phyloP scores from a whole-genome alignment of 257 asterid species.

The Solanum chilense region DNA sequence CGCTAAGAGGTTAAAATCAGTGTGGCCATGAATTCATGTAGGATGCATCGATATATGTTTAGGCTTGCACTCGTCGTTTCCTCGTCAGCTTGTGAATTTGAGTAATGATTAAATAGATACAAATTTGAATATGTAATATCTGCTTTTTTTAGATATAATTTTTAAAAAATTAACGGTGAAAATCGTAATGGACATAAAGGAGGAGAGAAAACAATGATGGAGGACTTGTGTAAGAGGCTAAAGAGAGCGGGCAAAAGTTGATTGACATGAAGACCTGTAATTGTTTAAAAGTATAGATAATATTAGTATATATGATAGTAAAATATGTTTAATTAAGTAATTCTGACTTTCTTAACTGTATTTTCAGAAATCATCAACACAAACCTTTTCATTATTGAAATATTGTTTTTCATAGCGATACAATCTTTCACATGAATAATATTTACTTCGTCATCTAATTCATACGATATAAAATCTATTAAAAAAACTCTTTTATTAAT shows the following conservation, averaged over 20 bases:
- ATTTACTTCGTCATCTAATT: neutral
- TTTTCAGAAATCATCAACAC: rapidly evolving
- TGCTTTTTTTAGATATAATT: too few relatives aligned
- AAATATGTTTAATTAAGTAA: too few relatives aligned
- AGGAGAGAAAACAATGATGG: neutral
- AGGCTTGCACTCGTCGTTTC: neutral
- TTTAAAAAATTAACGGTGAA: neutral
- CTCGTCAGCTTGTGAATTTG: neutral
- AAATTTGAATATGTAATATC: too few relatives aligned
- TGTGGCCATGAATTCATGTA: too few relatives aligned
- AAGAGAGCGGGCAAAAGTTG: neutral
- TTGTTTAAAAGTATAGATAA: too few relatives aligned
- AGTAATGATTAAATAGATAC: neutral
- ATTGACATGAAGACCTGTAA: neutral
- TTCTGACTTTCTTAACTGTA: rapidly evolving
- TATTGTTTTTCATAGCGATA: too few relatives aligned
- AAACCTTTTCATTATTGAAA: neutral
- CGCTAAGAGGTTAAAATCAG: too few relatives aligned
- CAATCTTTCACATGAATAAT: too few relatives aligned
- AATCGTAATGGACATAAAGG: too few relatives aligned
- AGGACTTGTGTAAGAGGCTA: too few relatives aligned
- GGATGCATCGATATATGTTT: neutral
- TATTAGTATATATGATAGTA: too few relatives aligned
- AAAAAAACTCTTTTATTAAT: too few relatives aligned
- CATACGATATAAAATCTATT: rapidly evolving